A percentile compares a stretch with the other conserved stretches of the same genome.
These are phyloP conservation scores for Dothistroma septosporum DNA, from an alignment of 2,329 filamentous ascomycete genomes.

Conservation along the genomic window DNA sequence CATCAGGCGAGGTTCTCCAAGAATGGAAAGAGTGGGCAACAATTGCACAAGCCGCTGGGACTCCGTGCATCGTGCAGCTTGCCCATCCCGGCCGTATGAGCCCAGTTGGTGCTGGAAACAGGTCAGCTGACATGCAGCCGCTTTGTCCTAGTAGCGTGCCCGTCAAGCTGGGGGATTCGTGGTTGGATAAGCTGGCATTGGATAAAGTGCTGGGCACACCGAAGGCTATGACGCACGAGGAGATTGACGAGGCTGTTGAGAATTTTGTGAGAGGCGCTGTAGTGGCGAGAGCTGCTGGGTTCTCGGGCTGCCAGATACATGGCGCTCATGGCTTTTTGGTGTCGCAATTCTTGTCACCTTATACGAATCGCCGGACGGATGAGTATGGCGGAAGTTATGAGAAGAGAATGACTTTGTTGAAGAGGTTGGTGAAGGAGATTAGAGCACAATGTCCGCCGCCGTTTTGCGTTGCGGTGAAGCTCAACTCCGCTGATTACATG, in stretches of 20 bases:
- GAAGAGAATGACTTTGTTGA: conserved; percentile 45
- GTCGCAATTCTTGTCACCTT: conserved; percentile 39
- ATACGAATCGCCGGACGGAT: conserved; percentile 48
- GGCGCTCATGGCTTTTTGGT: conserved; percentile 49
- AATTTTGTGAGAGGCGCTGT: conserved; percentile 54
- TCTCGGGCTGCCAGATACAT: conserved; percentile 53
- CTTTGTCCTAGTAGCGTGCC: conserved; percentile 42
- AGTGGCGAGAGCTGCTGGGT: conserved; percentile 48
- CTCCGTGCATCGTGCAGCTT: conserved; percentile 43
- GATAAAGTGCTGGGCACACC: conserved; percentile 45
- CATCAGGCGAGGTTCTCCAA: conserved; percentile 23
- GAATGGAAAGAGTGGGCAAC: conserved; percentile 35
- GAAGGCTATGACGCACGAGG: conserved; percentile 51
- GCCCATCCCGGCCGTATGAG: conserved; percentile 46
- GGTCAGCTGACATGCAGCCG: conserved; percentile 34
- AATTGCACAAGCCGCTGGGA: conserved; percentile 39
- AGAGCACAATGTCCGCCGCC: conserved; percentile 40
- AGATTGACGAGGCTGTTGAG: conserved; percentile 52
- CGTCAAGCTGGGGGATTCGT: conserved; percentile 38
- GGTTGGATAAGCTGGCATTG: conserved; percentile 33
- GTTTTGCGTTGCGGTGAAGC: conserved; percentile 48
- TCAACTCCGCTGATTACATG: conserved; percentile 50
- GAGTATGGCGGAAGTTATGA: conserved; percentile 46
- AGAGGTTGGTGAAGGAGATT: conserved; percentile 44
- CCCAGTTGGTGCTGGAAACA: conserved; percentile 38